Percentiles rank a stretch among this genome's conserved stretches.
Conservation (phyloP, 2,329 filamentous ascomycete genomes). For the Diaporthe sp. region DNA sequence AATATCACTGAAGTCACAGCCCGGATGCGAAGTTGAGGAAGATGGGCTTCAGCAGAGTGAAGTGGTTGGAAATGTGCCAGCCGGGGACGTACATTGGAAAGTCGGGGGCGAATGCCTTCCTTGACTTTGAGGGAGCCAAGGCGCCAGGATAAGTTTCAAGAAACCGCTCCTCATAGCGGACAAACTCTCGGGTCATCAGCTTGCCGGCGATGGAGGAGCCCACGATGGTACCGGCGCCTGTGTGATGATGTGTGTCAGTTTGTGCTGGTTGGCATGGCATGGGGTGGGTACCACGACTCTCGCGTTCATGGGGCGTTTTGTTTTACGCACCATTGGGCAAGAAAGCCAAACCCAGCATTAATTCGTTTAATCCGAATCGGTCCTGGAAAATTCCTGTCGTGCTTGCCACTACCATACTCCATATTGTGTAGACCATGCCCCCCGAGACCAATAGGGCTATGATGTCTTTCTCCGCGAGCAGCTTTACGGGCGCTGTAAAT, state of each 20-base stretch:
- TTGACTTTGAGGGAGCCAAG: slow-evolving; percentile 47
- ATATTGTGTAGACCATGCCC: slow-evolving; percentile 60
- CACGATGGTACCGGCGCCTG: slow-evolving; percentile 55
- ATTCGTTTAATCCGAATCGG: slow-evolving; percentile 51
- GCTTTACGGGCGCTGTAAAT: slow-evolving; percentile 55
- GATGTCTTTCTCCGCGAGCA: slow-evolving; percentile 62
- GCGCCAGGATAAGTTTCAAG: slow-evolving; percentile 46
- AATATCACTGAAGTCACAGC: background rate
- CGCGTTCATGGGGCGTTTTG: no score
- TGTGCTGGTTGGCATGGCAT: background rate
- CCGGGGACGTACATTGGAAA: slow-evolving; percentile 53
- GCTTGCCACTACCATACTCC: slow-evolving; percentile 63
- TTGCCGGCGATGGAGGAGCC: slow-evolving; percentile 58
- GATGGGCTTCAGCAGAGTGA: background rate
- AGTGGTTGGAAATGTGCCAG: no score
- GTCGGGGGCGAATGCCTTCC: slow-evolving; percentile 49
- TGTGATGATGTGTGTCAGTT: background rate
- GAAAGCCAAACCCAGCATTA: slow-evolving; percentile 45
- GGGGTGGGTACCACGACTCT: background rate
- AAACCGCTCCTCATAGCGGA: slow-evolving; percentile 47
- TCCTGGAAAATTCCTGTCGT: slow-evolving; percentile 57
- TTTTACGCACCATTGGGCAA: slow-evolving; percentile 46
- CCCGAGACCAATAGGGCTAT: slow-evolving; percentile 59
- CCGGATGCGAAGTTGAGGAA: no score
- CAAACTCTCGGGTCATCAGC: slow-evolving; percentile 57